Evolutionary conservation across 2,329 filamentous ascomycete species (phyloP), one percentile per base, ranked within the genome.

Genomic region (Fulvia fulva): DNA sequence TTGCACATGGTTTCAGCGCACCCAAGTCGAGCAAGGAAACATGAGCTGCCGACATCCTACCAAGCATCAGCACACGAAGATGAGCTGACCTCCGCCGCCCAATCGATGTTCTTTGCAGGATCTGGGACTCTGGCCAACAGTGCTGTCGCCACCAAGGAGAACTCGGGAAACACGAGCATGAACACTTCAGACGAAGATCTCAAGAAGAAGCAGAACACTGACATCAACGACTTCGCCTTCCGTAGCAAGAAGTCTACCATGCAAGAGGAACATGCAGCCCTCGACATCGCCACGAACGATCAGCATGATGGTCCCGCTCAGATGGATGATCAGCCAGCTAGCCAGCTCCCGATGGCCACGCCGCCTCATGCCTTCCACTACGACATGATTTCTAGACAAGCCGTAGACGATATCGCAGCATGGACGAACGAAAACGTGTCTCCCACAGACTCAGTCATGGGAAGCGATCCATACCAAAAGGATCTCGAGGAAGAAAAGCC

Each of bases 401-500:
- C 43, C 14, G 49, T 57, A 5, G 59, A 60, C 22, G 56, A 37
- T 30, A 58, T 61, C 19, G 30, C 44, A 19, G 19, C 45, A 22
- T 53, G 47, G 32, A 34, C 25, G 6, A 49, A 44, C 8, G 32
- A 26, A 22, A 37, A 41, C 25, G 54, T 41, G 7, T 60, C 62
- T 26, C 55, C 59, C 5, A 32, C 41, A 16, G 57, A 59, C 44
- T 50, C 54, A 16, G 55, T 60, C n/a, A n/a, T 57, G 6, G 59
- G 56, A 16, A 57, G 57, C 16, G 56, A 54, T 7, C 25, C 25
- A 25, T 16, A 28, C 16, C 60, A 65, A 7, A 23, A 63, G n/a
- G 70, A 72, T 22, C 52, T 68, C 3, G 70, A 72, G 49, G 58
- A 64, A 16, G 60, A 58, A 23, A 64, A 64, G 28, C 69, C 76